These are phyloP conservation scores for Trametes coccinea DNA, from an alignment of 768 basidiomycete genomes.

Conservation along the genomic window DNA sequence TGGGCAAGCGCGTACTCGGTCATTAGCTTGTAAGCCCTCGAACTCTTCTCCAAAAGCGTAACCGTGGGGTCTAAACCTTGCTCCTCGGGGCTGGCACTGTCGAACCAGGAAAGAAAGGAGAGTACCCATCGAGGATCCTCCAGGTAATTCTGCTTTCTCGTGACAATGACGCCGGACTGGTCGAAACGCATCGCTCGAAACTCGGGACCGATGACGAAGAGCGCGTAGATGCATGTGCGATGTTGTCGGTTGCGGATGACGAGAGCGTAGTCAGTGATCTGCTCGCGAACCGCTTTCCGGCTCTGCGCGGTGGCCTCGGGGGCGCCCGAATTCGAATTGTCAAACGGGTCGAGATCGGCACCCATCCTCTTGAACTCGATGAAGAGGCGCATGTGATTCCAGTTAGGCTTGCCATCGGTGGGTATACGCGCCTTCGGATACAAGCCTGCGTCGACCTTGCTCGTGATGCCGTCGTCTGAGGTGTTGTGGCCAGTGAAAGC, in stretches of 20 bases:
- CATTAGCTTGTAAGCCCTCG: no score
- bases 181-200: conserved; percentile 13
- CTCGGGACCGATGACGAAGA: conserved; percentile 3
- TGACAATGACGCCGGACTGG: conserved; percentile 11
- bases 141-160: conserved; percentile 8
- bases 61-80: no score
- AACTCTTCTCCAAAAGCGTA: no score
- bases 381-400: conserved; percentile 7
- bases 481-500: no score
- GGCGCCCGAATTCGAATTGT: neutral
- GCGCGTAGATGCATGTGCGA: conserved; percentile 10
- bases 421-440: neutral
- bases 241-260: conserved; percentile 6
- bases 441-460: conserved; percentile 9
- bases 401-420: conserved; percentile 4
- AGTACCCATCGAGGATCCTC: neutral
- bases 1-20: no score
- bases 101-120: no score
- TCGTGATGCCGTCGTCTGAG: no score
- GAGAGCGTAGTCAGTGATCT: conserved; percentile 7
- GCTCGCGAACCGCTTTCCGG: neutral
- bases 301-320: neutral
- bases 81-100: no score
- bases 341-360: conserved; percentile 1
- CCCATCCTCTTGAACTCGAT: conserved; percentile 5